phyloP scores from a whole-genome alignment of 2,329 filamentous ascomycete species.

The Thelonectria blattea region DNA sequence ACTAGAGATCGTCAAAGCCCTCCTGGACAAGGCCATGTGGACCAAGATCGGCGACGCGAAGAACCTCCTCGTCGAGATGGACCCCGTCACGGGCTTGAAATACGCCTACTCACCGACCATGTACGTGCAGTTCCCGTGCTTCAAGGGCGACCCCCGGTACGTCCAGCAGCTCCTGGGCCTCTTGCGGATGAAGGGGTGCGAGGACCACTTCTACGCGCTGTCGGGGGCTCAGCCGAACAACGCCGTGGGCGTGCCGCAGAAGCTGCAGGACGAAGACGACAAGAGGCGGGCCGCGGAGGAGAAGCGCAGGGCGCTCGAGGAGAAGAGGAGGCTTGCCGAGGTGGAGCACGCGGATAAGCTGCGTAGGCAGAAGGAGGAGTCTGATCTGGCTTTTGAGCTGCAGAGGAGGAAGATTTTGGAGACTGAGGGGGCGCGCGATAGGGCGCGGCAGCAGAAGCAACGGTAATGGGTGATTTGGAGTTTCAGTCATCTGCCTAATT shows the following conservation, averaged over 20 bases:
- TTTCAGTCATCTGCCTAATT: too few relatives aligned
- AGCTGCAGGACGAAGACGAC: not conserved
- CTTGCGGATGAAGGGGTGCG: not conserved
- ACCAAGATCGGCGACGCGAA: not conserved
- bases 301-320: not conserved
- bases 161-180: not conserved
- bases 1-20: not conserved
- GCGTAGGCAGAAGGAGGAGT: not conserved
- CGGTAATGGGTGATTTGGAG: too few relatives aligned
- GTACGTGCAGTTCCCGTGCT: not conserved
- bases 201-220: not conserved
- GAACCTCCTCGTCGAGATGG: not conserved
- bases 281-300: not conserved
- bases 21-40: slow-evolving; percentile 14
- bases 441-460: too few relatives aligned
- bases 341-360: not conserved
- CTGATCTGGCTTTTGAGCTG: too few relatives aligned
- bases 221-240: not conserved
- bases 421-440: too few relatives aligned
- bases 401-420: too few relatives aligned
- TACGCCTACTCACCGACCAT: slow-evolving; percentile 16
- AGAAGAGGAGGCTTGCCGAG: not conserved
- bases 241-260: not conserved
- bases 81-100: slow-evolving; percentile 1
- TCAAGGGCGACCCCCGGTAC: not conserved